phyloP scores from a whole-genome alignment of 352 stramenopile genomes.

The Pythium brachiatum region DNA sequence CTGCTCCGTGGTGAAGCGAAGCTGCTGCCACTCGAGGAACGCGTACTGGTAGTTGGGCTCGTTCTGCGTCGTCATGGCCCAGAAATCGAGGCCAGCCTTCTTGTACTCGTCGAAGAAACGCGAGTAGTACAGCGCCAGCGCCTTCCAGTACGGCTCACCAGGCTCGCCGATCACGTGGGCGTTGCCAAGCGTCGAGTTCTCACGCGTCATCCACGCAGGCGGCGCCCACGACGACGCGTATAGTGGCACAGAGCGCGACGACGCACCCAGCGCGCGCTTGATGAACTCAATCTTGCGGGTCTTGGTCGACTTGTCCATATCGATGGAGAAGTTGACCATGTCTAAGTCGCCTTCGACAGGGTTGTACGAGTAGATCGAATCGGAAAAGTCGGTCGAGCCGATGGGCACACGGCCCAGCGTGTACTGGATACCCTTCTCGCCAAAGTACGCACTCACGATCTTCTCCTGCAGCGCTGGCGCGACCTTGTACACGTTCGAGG shows the following conservation, averaged over 20 bases:
- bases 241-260: conserved; percentile 47
- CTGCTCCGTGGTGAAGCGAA: conserved; percentile 32
- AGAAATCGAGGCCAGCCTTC: conserved; percentile 60
- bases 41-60: conserved; percentile 54
- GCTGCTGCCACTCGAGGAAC: conserved; percentile 47
- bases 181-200: conserved; percentile 46
- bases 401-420: conserved; percentile 79
- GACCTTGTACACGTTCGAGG: conserved; percentile 74
- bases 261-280: conserved; percentile 40
- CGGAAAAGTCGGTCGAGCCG: conserved; percentile 81
- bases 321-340: conserved; percentile 77
- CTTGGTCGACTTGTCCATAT: conserved; percentile 59
- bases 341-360: conserved; percentile 66
- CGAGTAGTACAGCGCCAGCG: conserved; percentile 75
- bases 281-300: conserved; percentile 74
- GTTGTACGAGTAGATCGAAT: conserved; percentile 84
- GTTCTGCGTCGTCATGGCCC: conserved; percentile 85
- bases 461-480: conserved; percentile 51
- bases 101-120: conserved; percentile 76
- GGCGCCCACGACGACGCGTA: conserved; percentile 79
- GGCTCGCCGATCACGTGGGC: conserved; percentile 45
- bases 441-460: conserved; percentile 78
- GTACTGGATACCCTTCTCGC: conserved; percentile 70
- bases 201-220: conserved; percentile 82
- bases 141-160: conserved; percentile 58